Evolutionary conservation across 2,329 filamentous ascomycete species (phyloP), one percentile per base, ranked within the genome.

Genomic region (Neofusicoccum kwambonambiense): DNA sequence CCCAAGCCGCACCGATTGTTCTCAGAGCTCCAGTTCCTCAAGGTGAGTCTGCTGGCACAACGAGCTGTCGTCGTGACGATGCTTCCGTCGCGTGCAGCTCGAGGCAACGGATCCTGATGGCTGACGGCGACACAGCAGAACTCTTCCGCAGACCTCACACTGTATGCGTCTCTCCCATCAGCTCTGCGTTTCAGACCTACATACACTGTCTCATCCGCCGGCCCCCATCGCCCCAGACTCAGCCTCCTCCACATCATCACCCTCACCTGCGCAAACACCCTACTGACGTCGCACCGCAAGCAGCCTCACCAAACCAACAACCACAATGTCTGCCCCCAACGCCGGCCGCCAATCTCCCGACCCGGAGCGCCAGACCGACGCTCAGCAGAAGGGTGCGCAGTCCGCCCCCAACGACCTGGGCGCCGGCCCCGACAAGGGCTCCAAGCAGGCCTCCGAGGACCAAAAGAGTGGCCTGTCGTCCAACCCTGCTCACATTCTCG

Each of bases 311-410:
- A 68, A 76, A 69, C 27, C 27, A 72, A 57, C 27, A 22, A 45
- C 69, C 75, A 87, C 69, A 73, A 92, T 92, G 90, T 88, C 90
- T 71, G 83, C 85, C 64, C 84, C 81, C 69, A 79, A 82, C 73
- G 78, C 85, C 78, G 90, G 91, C 76, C 88, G 89, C 74, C 86
- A 96, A 79, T 96, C 92, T 37, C 93, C 92, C 67, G 81, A 88
- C 61, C 90, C 91, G 34, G 87, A 91, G 80, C 75, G 77, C 69
- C 90, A 92, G 79, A 80, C 83, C 42, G 88, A 86, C 66, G 78
- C 81, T 64, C 91, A 95, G 80, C 78, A 86, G 65, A 80, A 86
- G 68, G 86, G 85, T 7, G 74, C 84, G 12, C 82, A 87, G 2
- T 85, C 82, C 0, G 86, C 87, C 64, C 84, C 85, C 54, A 81